Base-by-base conservation (phyloP, 768 basidiomycete species). In the Leucosporidium scottii region DNA sequence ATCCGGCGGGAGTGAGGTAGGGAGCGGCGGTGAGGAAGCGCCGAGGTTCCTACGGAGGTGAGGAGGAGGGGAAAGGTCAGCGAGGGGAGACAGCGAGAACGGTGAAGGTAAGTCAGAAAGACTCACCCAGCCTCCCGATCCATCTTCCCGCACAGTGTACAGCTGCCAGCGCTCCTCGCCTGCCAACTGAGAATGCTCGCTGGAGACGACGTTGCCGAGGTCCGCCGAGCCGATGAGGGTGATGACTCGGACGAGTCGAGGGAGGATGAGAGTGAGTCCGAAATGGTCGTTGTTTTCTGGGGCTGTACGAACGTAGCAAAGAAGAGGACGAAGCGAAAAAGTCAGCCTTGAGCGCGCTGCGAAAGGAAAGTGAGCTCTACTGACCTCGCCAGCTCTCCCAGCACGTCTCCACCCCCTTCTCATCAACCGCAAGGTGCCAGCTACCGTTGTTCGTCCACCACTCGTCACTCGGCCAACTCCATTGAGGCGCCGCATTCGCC, bases 131-230 rank as follows among this genome's bases (percentile, higher is more conserved):
- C 68, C 69, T 4, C 69, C 65, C 1, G 39, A 21, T 0, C 69
- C 69, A 12, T 66, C 62, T 12, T 56, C 64, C 4, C 65, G 49
- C 9, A 70, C 64, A 0, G 64, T 64, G n/a, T 59, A 60, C 13
- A 74, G 57, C 55, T 72, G 64, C 73, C 73, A 74, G 20, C 56
- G 51, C 34, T 72, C 71, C 12, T 6, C 28, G 18, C 66, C 55
- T 2, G 69, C 71, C 5, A 49, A 58, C 36, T 59, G 59, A 21
- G 56, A 39, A 21, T 68, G 58, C 39, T 72, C 68, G 65, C 65
- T 62, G 17, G 61, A 66, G 30, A 68, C 72, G 9, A 73, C 25
- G 44, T 74, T 62, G 25, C 53, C 70, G 8, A 74, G 48, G 60
- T 71, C 69, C 18, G 27, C 20, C 17, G 65, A 66, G n/a, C 73